Base-by-base conservation (phyloP, 78 protist genomes). In the Chrysochromulina parva region DNA sequence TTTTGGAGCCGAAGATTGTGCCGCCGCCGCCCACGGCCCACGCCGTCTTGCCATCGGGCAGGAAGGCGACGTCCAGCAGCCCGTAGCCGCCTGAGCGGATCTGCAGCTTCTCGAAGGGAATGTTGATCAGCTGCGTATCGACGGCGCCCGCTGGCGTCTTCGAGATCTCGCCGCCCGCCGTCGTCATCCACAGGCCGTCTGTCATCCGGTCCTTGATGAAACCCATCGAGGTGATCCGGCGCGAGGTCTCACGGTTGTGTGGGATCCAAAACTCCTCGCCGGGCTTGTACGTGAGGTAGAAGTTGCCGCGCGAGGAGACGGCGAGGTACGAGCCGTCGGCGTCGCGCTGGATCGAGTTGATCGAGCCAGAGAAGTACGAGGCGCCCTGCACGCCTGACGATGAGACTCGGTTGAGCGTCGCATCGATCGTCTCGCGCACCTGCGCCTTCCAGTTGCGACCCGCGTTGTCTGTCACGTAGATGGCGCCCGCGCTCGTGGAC, bases 361-460 rank as follows among this genome's bases (percentile, higher is more conserved):
- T 78, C 13, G 48, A 1, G 28, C 86, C 86, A 13, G 86, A 53
- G 62, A 78, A 78, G 86, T 78, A 78, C 17, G 86, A 78, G n/a
- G 86, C 86, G 86, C 86, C 86, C 86, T 78, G 86, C 86, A 78
- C 86, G 10, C 86, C 86, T 5, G 86, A 78, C 50, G 86, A 78
- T 3, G 86, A 78, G 60, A 78, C 86, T 14, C 86, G 86, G 60
- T 78, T 78, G 86, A 78, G 86, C 86, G 86, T 78, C 86, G 86
- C 86, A 13, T 78, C 86, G 50, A 78, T 78, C 28, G 86, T 78
- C 62, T 78, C 86, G 14, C 59, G 86, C 58, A 78, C 86, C 86
- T 78, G 62, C 53, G 86, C 86, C 62, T 52, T 53, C 86, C 86
- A 78, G 86, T 78, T 53, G 60, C 86, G 86, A 14, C 86, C 86